Base-by-base conservation (phyloP, 495 filamentous ascomycete species). In the Aspergillus diversus region DNA sequence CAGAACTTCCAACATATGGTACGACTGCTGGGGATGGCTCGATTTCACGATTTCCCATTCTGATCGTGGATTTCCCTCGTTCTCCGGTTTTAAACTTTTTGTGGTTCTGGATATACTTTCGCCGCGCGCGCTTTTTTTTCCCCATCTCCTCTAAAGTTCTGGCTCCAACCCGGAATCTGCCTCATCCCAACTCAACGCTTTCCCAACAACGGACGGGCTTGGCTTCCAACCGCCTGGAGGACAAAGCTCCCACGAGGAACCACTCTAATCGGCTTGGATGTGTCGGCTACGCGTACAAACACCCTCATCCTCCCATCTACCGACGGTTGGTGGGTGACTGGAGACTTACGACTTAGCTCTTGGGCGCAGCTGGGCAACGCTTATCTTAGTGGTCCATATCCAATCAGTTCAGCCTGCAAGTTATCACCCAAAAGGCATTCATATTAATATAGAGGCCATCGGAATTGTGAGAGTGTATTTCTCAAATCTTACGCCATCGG, bases 401-500 rank as follows among this genome's bases (percentile, higher is more conserved):
- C 59, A 61, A 61, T 61, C 51, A 56, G 15, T 31, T 13, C 21
- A 27, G 21, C 21, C 21, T 27, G 21, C 21, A 27, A 2, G 21
- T 27, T 27, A 27, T 27, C 21, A 27, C 21, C 21, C 21, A 27
- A 27, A 27, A 27, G 21, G 21, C 21, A 27, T 27, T 27, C 21
- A 27, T 27, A 27, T 27, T 27, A 27, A 27, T 27, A 27, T 27
- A 27, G 2, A 27, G 21, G 21, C 21, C 21, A 27, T 27, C 21
- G 16, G 21, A 17, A 31, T 37, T 33, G 16, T 34, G 33, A 32
- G 17, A 42, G 35, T 17, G 34, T 32, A 33, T 59, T 61, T 55
- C 52, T 55, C 27, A 50, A 61, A 55, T 59, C 37, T 63, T 52
- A 64, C 61, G 59, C 64, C 63, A 70, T 65, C 60, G 37, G 27